Evolutionary conservation across 305 asterid genomes (phyloP).

Genomic region (Caryopteris hybrid): DNA sequence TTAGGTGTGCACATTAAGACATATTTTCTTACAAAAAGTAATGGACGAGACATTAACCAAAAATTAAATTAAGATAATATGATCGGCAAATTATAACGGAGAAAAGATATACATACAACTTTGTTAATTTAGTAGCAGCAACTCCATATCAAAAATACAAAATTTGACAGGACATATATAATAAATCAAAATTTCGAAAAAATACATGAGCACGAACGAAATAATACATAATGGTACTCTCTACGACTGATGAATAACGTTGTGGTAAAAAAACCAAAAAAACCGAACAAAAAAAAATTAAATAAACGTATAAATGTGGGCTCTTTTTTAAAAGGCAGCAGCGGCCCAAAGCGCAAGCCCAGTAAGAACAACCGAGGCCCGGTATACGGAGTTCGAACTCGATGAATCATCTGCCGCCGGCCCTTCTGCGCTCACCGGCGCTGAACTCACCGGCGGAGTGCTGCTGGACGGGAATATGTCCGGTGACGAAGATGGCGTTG

Average conservation of each 20-base stretch:
- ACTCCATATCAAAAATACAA: no score
- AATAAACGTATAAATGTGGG: no score
- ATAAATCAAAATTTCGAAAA: background rate
- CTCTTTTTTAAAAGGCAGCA: conserved; percentile 22
- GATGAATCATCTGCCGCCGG: conserved; percentile 48
- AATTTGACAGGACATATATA: no score
- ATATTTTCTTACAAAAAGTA: no score
- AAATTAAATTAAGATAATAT: no score
- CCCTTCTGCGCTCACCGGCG: conserved; percentile 49
- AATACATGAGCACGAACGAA: background rate
- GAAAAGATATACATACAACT: no score
- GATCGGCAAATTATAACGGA: no score
- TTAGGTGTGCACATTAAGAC: no score
- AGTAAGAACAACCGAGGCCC: conserved; percentile 23
- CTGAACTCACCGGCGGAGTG: conserved; percentile 41
- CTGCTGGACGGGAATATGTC: conserved; percentile 38
- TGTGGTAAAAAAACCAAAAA: background rate
- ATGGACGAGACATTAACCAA: no score
- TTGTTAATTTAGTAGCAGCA: no score
- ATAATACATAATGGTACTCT: background rate
- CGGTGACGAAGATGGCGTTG: conserved; percentile 34
- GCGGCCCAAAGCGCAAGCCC: conserved; percentile 47
- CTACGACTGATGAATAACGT: background rate
- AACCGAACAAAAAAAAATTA: no score
- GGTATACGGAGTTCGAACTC: conserved; percentile 19